Evolutionary conservation across 345 rosid genomes (phyloP), one percentile per base, ranked within the genome.

Genomic region (Ceriops zippeliana): DNA sequence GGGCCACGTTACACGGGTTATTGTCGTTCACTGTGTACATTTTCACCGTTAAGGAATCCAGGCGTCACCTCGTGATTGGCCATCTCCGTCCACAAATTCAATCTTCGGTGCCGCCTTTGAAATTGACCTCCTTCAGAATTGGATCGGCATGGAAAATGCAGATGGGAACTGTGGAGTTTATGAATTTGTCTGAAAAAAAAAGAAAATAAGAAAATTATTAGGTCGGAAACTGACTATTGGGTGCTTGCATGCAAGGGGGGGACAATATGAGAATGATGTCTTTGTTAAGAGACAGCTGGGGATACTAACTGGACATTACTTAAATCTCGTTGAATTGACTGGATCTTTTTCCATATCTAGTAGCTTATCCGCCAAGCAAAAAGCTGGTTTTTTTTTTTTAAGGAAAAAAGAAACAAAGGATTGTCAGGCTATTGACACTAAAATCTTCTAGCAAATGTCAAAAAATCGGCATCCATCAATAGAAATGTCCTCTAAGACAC

Each of bases 301-400:
- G 37, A 64, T 46, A 46, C 17, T 30, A 56, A 34, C 15, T 30
- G 32, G n/a, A 24, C 32, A 26, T 11, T 31, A 49, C 52, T 27
- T 22, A 42, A 6, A 5, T 32, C 58, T 65, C 13, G 47, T 30
- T 17, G 19, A 37, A 22, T 52, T 62, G 49, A 38, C 16, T 6
- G 21, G 42, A 75, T 70, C 70, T 24, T 21, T 21, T 70, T 38
- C 37, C 63, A 7, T 53, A 65, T 70, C 38, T 28, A 26, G 11
- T 56, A 38, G 46, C 63, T 5, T 65, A 49, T n/a, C 71, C 42
- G n/a, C 62, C 63, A 70, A 42, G 63, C 20, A 65, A 65, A 63
- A 54, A 38, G 4, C 37, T 34, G 10, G 8, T 5, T 34, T 6
- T 7, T 28, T 28, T 28, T 3, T 8, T 1, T 7, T 8, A 8